Evolutionary conservation across 495 filamentous ascomycete species (phyloP).

Genomic region (Tuber umbilicatum): DNA sequence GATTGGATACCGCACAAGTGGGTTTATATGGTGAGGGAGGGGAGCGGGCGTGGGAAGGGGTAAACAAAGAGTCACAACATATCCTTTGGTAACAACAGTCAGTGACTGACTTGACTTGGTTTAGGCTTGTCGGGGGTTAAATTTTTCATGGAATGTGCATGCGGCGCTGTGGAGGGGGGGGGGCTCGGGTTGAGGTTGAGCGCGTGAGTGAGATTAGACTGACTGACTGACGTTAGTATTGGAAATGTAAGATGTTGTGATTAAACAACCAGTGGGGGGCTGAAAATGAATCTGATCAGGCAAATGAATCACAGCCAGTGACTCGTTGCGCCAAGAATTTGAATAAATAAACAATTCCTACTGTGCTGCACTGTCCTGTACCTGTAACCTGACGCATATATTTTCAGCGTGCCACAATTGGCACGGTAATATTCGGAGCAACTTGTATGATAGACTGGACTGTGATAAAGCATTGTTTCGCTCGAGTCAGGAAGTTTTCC

Average conservation of each 20-base stretch:
- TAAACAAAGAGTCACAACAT: constrained; percentile 6
- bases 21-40: not conserved
- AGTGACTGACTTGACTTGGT: not conserved
- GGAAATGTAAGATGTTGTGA: not conserved
- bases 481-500: not conserved
- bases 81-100: constrained; percentile 2
- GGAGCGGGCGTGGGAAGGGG: not conserved
- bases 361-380: too few species aligned
- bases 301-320: constrained; percentile 1
- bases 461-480: not conserved
- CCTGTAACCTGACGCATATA: not conserved
- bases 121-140: not conserved
- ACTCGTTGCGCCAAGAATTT: not conserved
- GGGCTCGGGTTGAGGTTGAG: not conserved
- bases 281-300: constrained; percentile 5
- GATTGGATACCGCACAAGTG: not conserved
- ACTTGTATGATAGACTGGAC: not conserved
- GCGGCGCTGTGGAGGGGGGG: not conserved
- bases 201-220: not conserved
- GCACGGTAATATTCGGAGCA: too few species aligned
- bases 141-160: constrained; percentile 1
- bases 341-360: not conserved
- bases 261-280: constrained; percentile 2
- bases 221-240: constrained; percentile 1
- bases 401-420: not conserved